Evolutionary conservation across 768 basidiomycete species (phyloP), one percentile per base, ranked within the genome.

Genomic region (Kockovaella imperatae): DNA sequence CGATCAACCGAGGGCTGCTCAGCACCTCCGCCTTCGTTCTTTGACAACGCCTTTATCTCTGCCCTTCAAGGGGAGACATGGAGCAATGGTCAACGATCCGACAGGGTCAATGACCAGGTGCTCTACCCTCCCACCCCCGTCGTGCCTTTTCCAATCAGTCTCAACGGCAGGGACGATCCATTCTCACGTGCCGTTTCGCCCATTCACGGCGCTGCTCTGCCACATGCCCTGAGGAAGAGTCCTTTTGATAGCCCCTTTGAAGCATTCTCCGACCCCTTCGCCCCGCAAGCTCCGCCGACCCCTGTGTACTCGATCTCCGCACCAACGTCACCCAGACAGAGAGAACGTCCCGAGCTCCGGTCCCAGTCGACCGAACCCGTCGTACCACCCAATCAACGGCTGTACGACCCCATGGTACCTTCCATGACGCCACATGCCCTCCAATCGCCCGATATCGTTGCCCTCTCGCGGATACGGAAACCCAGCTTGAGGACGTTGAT

Each of bases 401-500:
- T 38, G n/a, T 21, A 38, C n/a, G 36, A 10, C 36, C 36, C 7
- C 36, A 38, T 21, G 7, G 36, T 17, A 38, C 36, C 36, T 11
- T 24, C 41, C 41, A 42, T 42, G n/a, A 13, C 10, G 23, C 6
- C 29, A 41, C n/a, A 11, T 26, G 24, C 26, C 39, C 18, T 1
- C 13, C 26, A 29, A 11, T 35, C 41, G 10, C 49, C 38, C 17
- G 43, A 45, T 3, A 47, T 48, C 15, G 42, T 54, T 20, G 52
- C 60, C 5, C 53, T 50, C 5, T 52, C 42, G 21, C 49, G 55
- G n/a, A 56, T 60, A 25, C 51, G 56, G 10, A 53, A 51, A 47
- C 62, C 62, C 4, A 50, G 50, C 1, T 32, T 64, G 8, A 44
- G 51, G 10, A 64, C 62, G 10, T 38, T 64, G 21, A 60, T 64